Base-by-base conservation (phyloP, 345 rosid genomes). In the Gossypium stocksii region DNA sequence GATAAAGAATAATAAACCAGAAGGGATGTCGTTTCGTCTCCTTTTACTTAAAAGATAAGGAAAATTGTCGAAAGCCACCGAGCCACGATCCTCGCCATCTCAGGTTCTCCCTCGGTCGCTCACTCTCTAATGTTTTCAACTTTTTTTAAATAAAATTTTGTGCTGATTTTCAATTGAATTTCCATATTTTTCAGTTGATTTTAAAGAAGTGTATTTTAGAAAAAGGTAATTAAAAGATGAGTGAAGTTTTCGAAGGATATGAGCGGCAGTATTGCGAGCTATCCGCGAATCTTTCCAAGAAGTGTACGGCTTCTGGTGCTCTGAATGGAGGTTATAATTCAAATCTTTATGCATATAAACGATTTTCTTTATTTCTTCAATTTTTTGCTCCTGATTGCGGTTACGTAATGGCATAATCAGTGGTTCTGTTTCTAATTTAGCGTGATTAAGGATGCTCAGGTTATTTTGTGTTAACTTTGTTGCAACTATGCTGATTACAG, bases 201-300 rank as follows among this genome's bases (percentile, higher is more conserved):
- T 51, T 70, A 25, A 16, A 51, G 14, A 52, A 12, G 2, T 29
- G 10, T 20, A 23, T 51, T 51, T 4, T 1, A 3, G 10, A 27
- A 15, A 70, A 15, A 27, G 27, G 22, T 15, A 44, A 68, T 25
- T 15, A 27, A 74, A 85, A 71, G 66, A 89, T 89, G 93, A 87
- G 89, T 80, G 86, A 87, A 64, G 89, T 77, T n/a, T 87, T 87
- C 58, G 83, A 81, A 23, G 85, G 89, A 70, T 85, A 85, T 71
- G 89, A 87, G 79, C 82, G 93, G 15, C 89, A 85, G 71, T 89
- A 87, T 77, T 89, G 90, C 69, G 93, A 87, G 82, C 78, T 89
- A 69, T 89, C 93, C 0, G 87, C 93, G 5, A 84, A 78, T 81
- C 89, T 89, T 53, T 81, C 87, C 2, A 84, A 80, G 60, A 85